Base-by-base conservation (phyloP, 768 basidiomycete genomes). In the Candolleomyces efflorescens region DNA sequence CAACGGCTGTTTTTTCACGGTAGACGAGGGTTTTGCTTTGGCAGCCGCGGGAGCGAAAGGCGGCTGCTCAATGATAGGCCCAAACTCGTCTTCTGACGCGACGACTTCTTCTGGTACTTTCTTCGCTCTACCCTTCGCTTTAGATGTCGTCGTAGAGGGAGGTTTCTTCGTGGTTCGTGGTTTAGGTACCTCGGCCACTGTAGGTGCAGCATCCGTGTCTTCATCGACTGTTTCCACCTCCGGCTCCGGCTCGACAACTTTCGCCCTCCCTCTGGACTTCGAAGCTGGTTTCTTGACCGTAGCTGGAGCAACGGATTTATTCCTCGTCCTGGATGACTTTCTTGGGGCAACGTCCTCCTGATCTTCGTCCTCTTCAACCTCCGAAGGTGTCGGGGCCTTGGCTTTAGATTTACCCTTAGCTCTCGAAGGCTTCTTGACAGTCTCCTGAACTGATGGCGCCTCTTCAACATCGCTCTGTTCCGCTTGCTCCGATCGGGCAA, bases 391-490 rank as follows among this genome's bases (percentile, higher is more conserved):
- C 49, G 53, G 32, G n/a, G 63, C 53, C 53, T 69, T 69, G n/a
- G 63, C 53, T 54, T 69, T 69, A 6, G 60, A 18, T 45, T 67
- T 69, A 7, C 26, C 45, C 64, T 68, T 48, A 65, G 69, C 43
- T 39, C 57, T 61, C 20, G 62, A 36, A 2, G 58, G 56, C 36
- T 51, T 60, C 46, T 62, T 59, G 15, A 1, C 49, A 3, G 38
- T 46, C 2, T 54, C 27, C n/a, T 51, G 15, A 15, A 51, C 27
- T 12, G 49, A 45, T 38, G 52, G 55, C n/a, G 49, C 60, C 15
- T 61, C 62, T 32, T 63, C 63, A 5, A 55, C 61, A 15, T 49
- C 55, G 26, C 49, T 47, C 27, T 45, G 23, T 24, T 26, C 24
- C 27, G 49, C 32, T 26, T 45, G 23, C 44, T 26, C 24, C 27